phyloP scores from a whole-genome alignment of 768 basidiomycete genomes.

The Suillus fuscotomentosus region DNA sequence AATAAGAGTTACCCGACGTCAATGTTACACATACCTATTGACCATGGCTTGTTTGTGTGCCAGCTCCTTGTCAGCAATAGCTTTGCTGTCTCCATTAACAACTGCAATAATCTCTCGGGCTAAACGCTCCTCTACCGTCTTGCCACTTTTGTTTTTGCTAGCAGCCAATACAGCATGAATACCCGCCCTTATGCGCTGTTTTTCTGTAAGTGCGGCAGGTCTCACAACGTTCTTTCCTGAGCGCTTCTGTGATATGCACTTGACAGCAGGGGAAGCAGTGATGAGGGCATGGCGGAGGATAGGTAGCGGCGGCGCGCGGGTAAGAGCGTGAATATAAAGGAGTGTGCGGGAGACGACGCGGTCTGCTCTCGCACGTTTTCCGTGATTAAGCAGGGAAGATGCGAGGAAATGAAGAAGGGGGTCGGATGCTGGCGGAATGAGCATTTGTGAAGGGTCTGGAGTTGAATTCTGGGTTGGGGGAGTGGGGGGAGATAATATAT shows the following conservation, averaged over 20 bases:
- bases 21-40: constrained; percentile 57
- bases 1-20: constrained; percentile 2
- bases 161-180: constrained; percentile 71
- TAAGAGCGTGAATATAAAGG: constrained; percentile 70
- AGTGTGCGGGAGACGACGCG: constrained; percentile 60
- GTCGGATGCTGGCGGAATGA: constrained; percentile 73
- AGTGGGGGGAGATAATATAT: background rate
- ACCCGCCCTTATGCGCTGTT: constrained; percentile 71
- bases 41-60: constrained; percentile 71
- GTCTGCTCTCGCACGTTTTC: constrained; percentile 61
- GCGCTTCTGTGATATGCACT: constrained; percentile 53
- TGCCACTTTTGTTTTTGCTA: constrained; percentile 54
- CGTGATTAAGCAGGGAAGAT: constrained; percentile 59
- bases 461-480: background rate
- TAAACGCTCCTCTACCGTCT: constrained; percentile 63
- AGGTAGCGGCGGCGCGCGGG: constrained; percentile 75
- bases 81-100: constrained; percentile 59
- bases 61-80: constrained; percentile 59
- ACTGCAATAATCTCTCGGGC: constrained; percentile 78
- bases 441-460: constrained; percentile 26
- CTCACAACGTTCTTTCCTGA: constrained; percentile 64
- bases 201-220: constrained; percentile 75
- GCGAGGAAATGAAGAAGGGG: constrained; percentile 72
- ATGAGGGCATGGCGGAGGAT: constrained; percentile 74
- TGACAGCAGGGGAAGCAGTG: constrained; percentile 68